A percentile compares a stretch with the other conserved stretches of the same genome.
These are phyloP conservation scores for Botryotinia calthae DNA, from an alignment of 2,329 filamentous ascomycete species.

Conservation along the genomic window DNA sequence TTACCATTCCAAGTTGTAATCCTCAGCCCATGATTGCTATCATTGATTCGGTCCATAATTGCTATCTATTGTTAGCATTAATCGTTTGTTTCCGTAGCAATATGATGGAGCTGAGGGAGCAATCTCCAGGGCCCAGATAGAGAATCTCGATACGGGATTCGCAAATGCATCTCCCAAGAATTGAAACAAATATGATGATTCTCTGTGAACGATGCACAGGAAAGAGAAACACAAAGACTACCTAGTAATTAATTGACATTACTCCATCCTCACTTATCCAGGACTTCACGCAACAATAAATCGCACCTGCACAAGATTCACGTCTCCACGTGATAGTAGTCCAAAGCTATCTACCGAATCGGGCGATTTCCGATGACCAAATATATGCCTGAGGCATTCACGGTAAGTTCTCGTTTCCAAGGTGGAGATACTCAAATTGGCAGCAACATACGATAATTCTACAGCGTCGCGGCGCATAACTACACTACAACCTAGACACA, in stretches of 20 bases:
- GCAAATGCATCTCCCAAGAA: constrained; percentile 13
- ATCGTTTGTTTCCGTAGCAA: background rate
- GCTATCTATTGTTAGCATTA: background rate
- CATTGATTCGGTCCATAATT: background rate
- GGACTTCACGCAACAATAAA: background rate
- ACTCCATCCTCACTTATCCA: background rate
- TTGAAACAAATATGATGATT: background rate
- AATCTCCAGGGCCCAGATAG: background rate
- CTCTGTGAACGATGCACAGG: background rate
- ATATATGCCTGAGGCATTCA: background rate
- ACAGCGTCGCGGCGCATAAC: constrained; percentile 18
- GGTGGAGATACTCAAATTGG: constrained; percentile 4
- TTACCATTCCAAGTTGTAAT: constrained; percentile 86
- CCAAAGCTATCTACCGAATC: background rate
- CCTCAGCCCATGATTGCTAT: constrained; percentile 61
- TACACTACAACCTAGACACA: constrained; percentile 13
- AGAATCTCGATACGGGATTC: constrained; percentile 1
- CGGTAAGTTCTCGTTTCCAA: background rate
- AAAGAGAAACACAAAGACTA: background rate
- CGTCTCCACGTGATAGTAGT: background rate
- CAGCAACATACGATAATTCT: constrained; percentile 17
- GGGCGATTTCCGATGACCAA: background rate
- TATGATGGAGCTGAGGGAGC: background rate
- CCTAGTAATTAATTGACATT: background rate
- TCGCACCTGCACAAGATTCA: background rate